These are phyloP conservation scores for Zangia roseola DNA, from an alignment of 768 basidiomycete species.

Conservation along the genomic window DNA sequence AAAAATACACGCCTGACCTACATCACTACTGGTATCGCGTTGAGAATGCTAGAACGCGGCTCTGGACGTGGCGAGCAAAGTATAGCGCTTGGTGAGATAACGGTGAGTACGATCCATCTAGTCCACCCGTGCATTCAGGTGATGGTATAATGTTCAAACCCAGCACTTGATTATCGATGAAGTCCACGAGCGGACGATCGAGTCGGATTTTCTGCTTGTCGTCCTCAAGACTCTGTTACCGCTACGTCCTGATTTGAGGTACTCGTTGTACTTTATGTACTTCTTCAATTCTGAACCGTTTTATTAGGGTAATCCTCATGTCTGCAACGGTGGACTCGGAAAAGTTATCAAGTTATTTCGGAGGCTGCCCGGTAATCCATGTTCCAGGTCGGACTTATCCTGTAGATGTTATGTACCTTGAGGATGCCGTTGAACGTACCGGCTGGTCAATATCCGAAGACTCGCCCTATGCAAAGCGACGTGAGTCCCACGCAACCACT, in stretches of 20 bases:
- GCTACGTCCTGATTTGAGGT: constrained; percentile 85
- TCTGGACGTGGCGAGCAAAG: constrained; percentile 66
- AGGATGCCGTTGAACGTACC: constrained; percentile 86
- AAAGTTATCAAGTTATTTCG: constrained; percentile 87
- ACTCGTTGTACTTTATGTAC: constrained; percentile 10
- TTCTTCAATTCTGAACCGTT: constrained; percentile 3
- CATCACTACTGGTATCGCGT: constrained; percentile 91
- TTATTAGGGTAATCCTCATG: constrained; percentile 84
- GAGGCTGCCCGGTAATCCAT: constrained; percentile 77
- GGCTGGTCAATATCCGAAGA: constrained; percentile 75
- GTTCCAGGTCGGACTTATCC: constrained; percentile 96
- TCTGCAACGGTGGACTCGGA: constrained; percentile 93
- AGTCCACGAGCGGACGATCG: constrained; percentile 96
- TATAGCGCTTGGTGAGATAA: constrained; percentile 91
- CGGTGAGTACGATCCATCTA: constrained; percentile 51
- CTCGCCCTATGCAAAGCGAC: constrained; percentile 75
- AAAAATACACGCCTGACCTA: constrained; percentile 77
- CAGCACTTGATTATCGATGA: constrained; percentile 97
- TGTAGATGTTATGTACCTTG: constrained; percentile 80
- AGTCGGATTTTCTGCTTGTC: constrained; percentile 95
- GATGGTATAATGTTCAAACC: not conserved
- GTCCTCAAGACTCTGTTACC: constrained; percentile 82
- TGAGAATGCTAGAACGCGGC: constrained; percentile 94
- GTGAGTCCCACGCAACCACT: constrained; percentile 41
- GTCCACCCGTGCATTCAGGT: not conserved